Evolutionary conservation across 2,329 filamentous ascomycete species (phyloP), one percentile per base, ranked within the genome.

Genomic region (Myriosclerotinia curreyana): DNA sequence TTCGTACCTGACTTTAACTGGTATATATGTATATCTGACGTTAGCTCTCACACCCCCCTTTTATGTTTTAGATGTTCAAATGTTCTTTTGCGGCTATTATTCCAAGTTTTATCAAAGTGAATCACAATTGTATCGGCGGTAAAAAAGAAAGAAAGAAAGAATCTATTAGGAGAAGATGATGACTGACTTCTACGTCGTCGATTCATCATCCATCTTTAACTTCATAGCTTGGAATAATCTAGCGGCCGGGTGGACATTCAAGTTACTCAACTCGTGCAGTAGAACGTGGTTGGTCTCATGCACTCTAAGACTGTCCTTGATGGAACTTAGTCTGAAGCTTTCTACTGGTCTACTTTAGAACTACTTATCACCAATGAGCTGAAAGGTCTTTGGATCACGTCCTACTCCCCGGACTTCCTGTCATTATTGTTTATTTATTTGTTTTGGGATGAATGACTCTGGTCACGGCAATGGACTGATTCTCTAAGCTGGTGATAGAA

Each of bases 241-340:
- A 53, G 22, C 15, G n/a, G n/a, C n/a, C n/a, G n/a, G n/a, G n/a
- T n/a, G n/a, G n/a, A n/a, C n/a, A n/a, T n/a, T 8, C 25, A 38
- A 50, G 52, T 63, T 63, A 63, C 52, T 46, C 60, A 56, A 63
- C 44, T n/a, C 34, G 42, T 63, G 52, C 52, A 63, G 60, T 34
- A 63, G 52, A 63, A 63, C 52, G 52, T 58, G 52, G 28, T 52
- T 63, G 60, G 60, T 63, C 60, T 63, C 60, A 63, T 63, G 60
- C 60, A 63, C 52, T 44, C 31, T 38, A 34, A 48, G 50, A n/a
- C n/a, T n/a, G n/a, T 58, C 52, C 36, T 58, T 46, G 53, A 58
- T 63, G 60, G 60, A 44, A 55, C 52, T 58, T 28, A 17, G 17
- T n/a, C 20, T 58, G 25, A 17, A 44, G 38, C 44, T n/a, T 63